Evolutionary conservation across 257 asterid species (phyloP), one percentile per base, ranked within the genome.

Genomic region (Osmanthus fragrans): DNA sequence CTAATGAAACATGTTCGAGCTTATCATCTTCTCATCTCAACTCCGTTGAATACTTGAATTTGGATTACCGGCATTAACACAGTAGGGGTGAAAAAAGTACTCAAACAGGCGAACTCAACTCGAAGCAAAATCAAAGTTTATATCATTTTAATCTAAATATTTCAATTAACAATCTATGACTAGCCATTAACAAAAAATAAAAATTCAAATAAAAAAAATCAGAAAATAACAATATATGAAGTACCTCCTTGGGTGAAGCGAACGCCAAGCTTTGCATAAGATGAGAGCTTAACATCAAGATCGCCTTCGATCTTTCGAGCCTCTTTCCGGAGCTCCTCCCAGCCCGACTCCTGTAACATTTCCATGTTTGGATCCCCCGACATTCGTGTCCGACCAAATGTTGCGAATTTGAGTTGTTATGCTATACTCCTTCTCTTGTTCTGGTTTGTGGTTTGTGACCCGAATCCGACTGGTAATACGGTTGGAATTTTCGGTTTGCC

Each of bases 301-400:
- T 96, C 99, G 75, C 99, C 94, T 85, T 96, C 99, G 82, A 93
- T 84, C 84, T 93, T 96, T 70, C 98, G 89, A 70, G 97, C 99
- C 73, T 93, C 99, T 84, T 86, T 90, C 49, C 98, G 92, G 85
- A 96, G 94, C 87, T 96, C 98, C 85, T 96, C 97, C 99, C 99
- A 96, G 27, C 99, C 99, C 71, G 91, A 87, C 81, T 96, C 99
- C 92, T 92, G 96, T 87, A 89, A 64, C 79, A 78, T 81, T 37
- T 92, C 97, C 94, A 91, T 91, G 64, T 27, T 80, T 81, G 85
- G 91, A 87, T 83, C 85, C 82, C 64, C 81, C 29, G 85, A 54
- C 86, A 72, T 68, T 19, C 66, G 79, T 83, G 80, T 82, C 86
- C 85, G 75, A 84, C 81, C 82, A 80, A 79, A 73, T 74, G 9